Conservation (phyloP, 2,329 filamentous ascomycete species). For the Drechslerella dactyloides region DNA sequence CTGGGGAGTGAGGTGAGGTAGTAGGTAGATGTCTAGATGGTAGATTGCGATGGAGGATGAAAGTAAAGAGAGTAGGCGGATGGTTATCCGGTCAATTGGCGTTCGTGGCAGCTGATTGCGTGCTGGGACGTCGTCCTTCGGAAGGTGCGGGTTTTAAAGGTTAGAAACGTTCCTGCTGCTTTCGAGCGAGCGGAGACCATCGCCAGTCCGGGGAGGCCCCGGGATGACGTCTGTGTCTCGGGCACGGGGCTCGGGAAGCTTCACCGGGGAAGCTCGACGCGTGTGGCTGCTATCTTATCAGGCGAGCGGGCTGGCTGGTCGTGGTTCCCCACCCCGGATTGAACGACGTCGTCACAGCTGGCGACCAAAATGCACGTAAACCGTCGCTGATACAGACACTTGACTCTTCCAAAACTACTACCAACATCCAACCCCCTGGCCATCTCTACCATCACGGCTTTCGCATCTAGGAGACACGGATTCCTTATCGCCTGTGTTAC, state of each 20-base stretch:
- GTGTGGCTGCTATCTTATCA: conserved; percentile 33
- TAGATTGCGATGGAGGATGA: not conserved
- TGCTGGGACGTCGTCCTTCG: conserved; percentile 3
- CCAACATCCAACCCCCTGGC: no score
- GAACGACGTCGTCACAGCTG: conserved; percentile 3
- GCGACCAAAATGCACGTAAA: not conserved
- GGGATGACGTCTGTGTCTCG: conserved; percentile 25
- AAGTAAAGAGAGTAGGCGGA: not conserved
- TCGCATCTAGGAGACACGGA: no score
- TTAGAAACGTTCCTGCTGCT: not conserved
- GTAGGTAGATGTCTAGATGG: not conserved
- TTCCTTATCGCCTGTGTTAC: no score
- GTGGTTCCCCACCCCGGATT: not conserved
- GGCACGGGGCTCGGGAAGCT: not conserved
- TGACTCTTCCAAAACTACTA: no score
- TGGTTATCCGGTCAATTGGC: not conserved
- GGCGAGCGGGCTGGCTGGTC: not conserved
- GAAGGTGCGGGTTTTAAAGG: conserved; percentile 38
- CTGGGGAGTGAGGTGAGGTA: not conserved
- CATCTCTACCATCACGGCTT: no score
- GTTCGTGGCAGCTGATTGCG: not conserved
- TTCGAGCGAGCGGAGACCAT: not conserved
- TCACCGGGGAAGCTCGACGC: not conserved
- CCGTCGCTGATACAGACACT: not conserved
- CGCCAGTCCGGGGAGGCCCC: conserved; percentile 9